These are phyloP conservation scores for Striga hermonthica DNA, from an alignment of 305 asterid species.

Conservation along the genomic window DNA sequence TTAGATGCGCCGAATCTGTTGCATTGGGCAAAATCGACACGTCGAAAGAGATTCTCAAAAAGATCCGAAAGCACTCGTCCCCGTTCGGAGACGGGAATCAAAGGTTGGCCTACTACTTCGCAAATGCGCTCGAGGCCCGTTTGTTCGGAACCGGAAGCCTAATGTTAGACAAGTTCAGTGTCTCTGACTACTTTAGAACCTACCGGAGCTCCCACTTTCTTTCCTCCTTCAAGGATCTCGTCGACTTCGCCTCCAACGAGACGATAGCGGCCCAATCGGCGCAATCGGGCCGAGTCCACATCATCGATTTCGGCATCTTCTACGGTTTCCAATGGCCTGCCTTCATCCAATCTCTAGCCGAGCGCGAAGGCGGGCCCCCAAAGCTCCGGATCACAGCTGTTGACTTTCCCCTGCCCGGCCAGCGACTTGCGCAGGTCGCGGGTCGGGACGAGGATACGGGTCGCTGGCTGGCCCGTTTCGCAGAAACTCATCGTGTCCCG, in stretches of 20 bases:
- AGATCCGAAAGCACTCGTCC: background rate
- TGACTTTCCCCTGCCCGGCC: background rate
- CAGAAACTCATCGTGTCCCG: background rate
- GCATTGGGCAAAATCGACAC: background rate
- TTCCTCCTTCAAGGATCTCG: background rate
- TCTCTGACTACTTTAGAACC: background rate
- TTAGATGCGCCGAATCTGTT: background rate
- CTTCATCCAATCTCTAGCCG: background rate
- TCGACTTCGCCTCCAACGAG: background rate
- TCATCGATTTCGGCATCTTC: constrained; percentile 1
- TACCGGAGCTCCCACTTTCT: background rate
- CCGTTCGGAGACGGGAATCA: background rate
- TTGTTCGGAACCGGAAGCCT: background rate
- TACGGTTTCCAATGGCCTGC: background rate
- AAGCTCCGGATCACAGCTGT: background rate
- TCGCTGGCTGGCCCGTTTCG: background rate
- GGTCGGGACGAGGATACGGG: background rate
- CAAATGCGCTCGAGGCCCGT: background rate
- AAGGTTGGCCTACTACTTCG: background rate
- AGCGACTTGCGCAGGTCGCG: background rate
- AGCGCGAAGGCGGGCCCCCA: background rate
- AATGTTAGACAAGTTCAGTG: background rate
- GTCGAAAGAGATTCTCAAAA: background rate
- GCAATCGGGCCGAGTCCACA: background rate
- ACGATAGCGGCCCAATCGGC: background rate